phyloP scores from a whole-genome alignment of 768 basidiomycete species.

The Amylocystis lapponica region DNA sequence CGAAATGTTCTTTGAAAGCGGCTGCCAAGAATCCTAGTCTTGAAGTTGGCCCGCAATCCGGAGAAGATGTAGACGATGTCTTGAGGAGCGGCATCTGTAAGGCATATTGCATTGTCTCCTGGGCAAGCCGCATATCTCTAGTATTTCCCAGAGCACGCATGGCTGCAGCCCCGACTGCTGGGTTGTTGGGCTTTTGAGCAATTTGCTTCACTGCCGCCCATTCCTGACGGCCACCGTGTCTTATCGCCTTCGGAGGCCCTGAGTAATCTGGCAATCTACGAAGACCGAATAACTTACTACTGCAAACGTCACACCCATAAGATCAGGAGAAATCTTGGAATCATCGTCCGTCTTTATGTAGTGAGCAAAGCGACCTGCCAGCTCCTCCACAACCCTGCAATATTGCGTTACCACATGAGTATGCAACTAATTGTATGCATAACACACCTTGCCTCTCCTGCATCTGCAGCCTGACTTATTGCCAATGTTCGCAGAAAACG shows the following conservation, averaged over 20 bases:
- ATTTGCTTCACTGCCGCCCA: constrained; percentile 68
- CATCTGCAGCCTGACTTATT: constrained; percentile 48
- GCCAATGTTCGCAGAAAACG: constrained; percentile 72
- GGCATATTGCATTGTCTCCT: constrained; percentile 38
- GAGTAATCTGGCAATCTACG: too few species aligned
- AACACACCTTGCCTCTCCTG: constrained; percentile 37
- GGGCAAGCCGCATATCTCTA: constrained; percentile 32
- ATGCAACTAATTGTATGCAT: neutral
- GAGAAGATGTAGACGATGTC: constrained; percentile 31
- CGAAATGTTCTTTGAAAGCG: constrained; percentile 38
- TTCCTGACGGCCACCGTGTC: constrained; percentile 67
- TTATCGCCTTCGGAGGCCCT: constrained; percentile 47
- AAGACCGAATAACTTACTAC: constrained; percentile 41
- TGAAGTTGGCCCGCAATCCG: constrained; percentile 31
- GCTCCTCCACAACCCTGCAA: constrained; percentile 66
- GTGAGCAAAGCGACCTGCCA: constrained; percentile 62
- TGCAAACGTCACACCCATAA: constrained; percentile 51
- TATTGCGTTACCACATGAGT: neutral
- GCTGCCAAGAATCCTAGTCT: constrained; percentile 30
- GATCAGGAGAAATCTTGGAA: constrained; percentile 73
- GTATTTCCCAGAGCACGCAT: constrained; percentile 44
- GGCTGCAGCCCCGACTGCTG: constrained; percentile 64
- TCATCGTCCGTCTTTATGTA: constrained; percentile 71
- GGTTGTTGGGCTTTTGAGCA: constrained; percentile 67
- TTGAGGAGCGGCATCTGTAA: constrained; percentile 21